Evolutionary conservation across 2,329 filamentous ascomycete genomes (phyloP).

Genomic region (Grosmannia serpens): DNA sequence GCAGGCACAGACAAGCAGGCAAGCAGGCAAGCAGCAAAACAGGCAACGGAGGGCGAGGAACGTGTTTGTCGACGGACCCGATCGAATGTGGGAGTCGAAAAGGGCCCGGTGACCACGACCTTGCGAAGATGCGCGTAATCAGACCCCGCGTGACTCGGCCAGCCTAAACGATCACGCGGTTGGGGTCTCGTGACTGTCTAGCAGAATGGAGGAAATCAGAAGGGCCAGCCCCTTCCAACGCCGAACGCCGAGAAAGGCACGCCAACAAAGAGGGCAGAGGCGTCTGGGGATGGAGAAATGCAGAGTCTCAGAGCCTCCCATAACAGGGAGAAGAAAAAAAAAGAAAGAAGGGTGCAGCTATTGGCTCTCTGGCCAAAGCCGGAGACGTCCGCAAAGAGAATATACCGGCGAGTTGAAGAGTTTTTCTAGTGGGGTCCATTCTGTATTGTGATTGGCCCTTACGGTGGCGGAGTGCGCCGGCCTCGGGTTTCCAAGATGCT

Average conservation of each 20-base stretch:
- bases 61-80: background rate
- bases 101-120: conserved; percentile 4
- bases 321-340: background rate
- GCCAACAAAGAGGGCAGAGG: background rate
- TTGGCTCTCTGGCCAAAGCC: background rate
- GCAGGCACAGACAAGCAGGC: no score
- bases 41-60: no score
- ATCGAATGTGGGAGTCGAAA: conserved; percentile 3
- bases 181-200: conserved; percentile 8
- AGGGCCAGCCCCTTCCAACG: background rate
- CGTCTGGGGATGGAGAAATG: no score
- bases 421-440: background rate
- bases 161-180: conserved; percentile 3
- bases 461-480: background rate
- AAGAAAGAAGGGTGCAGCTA: background rate
- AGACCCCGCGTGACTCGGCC: conserved; percentile 7
- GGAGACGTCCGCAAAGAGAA: conserved; percentile 3
- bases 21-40: background rate
- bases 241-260: background rate
- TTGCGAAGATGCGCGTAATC: conserved; percentile 1
- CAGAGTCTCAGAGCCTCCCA: no score
- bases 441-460: background rate
- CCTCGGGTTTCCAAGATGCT: background rate
- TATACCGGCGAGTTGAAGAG: background rate
- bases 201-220: background rate